Conservation (phyloP, 2,329 filamentous ascomycete genomes). For the Xylariaceae sp. region DNA sequence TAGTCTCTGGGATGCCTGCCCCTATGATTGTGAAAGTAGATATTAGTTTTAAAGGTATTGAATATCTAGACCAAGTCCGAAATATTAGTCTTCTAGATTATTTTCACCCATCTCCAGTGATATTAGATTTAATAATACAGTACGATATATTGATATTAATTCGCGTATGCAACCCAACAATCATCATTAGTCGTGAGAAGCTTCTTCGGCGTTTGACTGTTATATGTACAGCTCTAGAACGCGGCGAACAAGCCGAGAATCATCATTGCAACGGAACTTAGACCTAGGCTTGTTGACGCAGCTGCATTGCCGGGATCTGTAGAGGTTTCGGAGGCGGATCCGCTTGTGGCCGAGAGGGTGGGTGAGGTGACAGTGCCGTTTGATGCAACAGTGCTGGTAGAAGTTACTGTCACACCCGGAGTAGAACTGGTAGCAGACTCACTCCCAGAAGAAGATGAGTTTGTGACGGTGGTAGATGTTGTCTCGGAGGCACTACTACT, state of each 20-base stretch:
- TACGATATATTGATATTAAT: background rate
- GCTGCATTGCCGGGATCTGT: background rate
- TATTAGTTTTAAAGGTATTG: background rate
- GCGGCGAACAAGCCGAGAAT: background rate
- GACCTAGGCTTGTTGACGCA: background rate
- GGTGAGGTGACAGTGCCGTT: slow-evolving; percentile 20
- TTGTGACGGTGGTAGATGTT: background rate
- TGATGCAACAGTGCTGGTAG: slow-evolving; percentile 10
- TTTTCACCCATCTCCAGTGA: background rate
- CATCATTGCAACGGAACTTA: background rate
- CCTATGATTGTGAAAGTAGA: background rate
- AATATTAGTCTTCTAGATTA: background rate
- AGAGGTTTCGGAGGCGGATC: background rate
- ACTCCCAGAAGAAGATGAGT: background rate
- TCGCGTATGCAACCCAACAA: background rate
- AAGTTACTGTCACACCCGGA: background rate
- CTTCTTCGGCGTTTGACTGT: too few species aligned
- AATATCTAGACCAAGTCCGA: background rate
- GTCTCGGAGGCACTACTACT: background rate
- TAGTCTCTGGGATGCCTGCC: too few species aligned
- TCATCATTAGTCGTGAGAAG: background rate
- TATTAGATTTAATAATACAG: background rate
- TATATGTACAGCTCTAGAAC: background rate
- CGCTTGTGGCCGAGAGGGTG: background rate
- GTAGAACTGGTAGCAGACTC: background rate